Evolutionary conservation across 805 yeast genomes (phyloP), one percentile per base, ranked within the genome.

Genomic region (Hanseniaspora valbyensis): DNA sequence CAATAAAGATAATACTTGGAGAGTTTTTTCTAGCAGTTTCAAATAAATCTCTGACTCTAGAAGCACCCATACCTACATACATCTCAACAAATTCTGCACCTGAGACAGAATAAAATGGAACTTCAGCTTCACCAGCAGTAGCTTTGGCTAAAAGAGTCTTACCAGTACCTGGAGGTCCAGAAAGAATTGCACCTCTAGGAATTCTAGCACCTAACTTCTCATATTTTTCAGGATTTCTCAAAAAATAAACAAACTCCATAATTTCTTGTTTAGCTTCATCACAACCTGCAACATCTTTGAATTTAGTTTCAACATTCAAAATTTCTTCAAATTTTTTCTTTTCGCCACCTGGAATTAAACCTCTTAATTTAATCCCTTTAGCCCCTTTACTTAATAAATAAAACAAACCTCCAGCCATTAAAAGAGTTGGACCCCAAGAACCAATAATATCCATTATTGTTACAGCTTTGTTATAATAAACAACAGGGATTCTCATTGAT

Each of bases 101-200:
- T 1, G 94, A 83, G 6, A 88, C 95, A 21, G 92, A 81, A 56
- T 79, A 79, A 64, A 88, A 88, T 24, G 96, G 95, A 46, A 88
- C 96, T 45, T 86, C 92, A 1, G 96, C 95, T 65, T 88, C 96
- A 58, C 96, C 96, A 2, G 96, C 96, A 24, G 96, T 88, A 12
- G 96, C 96, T 65, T 84, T 87, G 22, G 96, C 96, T 52, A 88
- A 69, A 55, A 88, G 68, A 0, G 96, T 88, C 66, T 88, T 88
- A 77, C 96, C 96, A 2, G 96, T 88, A 71, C 96, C 96, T 39
- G 96, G 96, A 16, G 95, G 94, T 57, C 96, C 96, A 12, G 94
- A 82, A 45, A 88, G 69, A 56, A 88, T 84, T 6, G 96, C 96
- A 63, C 96, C 96, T 64, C 96, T 75, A 50, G 96, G 96, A 55